Evolutionary conservation across 2,329 filamentous ascomycete species (phyloP).

Genomic region (Aureobasidium sp.): DNA sequence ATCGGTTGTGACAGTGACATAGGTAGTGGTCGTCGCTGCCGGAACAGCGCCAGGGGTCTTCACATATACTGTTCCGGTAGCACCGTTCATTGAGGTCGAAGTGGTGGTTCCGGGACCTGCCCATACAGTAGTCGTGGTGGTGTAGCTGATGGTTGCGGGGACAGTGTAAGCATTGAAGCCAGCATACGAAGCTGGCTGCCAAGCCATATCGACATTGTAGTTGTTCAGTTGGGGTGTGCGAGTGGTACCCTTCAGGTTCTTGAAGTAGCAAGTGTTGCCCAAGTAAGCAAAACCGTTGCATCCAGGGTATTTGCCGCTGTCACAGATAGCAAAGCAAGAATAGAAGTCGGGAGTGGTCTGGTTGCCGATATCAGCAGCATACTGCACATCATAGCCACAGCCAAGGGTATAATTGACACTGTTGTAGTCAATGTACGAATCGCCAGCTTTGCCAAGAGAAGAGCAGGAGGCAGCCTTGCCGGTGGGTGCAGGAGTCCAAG

Average conservation of each 20-base stretch:
- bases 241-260: slow-evolving; percentile 14
- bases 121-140: slow-evolving; percentile 17
- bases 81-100: slow-evolving; percentile 8
- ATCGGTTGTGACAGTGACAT: slow-evolving; percentile 13
- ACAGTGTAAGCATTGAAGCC: slow-evolving; percentile 17
- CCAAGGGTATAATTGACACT: slow-evolving; percentile 17
- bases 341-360: slow-evolving; percentile 18
- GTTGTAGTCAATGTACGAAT: slow-evolving; percentile 9
- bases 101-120: slow-evolving; percentile 12
- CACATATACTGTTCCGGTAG: slow-evolving; percentile 14
- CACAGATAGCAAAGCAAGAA: slow-evolving; percentile 20
- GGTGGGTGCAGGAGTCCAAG: slow-evolving; percentile 17
- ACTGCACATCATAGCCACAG: slow-evolving; percentile 19
- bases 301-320: slow-evolving; percentile 4
- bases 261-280: slow-evolving; percentile 19
- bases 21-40: slow-evolving; percentile 7
- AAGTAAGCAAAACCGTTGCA: slow-evolving; percentile 19
- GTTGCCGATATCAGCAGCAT: slow-evolving; percentile 17
- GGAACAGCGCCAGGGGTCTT: slow-evolving; percentile 12
- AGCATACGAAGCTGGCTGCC: slow-evolving; percentile 15
- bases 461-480: slow-evolving; percentile 16
- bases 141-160: neutral
- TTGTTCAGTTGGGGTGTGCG: slow-evolving; percentile 17
- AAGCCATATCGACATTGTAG: slow-evolving; percentile 17
- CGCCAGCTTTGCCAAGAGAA: slow-evolving; percentile 14